Conservation (phyloP, 176 grass and related monocot genomes). For the Triticum urartu region DNA sequence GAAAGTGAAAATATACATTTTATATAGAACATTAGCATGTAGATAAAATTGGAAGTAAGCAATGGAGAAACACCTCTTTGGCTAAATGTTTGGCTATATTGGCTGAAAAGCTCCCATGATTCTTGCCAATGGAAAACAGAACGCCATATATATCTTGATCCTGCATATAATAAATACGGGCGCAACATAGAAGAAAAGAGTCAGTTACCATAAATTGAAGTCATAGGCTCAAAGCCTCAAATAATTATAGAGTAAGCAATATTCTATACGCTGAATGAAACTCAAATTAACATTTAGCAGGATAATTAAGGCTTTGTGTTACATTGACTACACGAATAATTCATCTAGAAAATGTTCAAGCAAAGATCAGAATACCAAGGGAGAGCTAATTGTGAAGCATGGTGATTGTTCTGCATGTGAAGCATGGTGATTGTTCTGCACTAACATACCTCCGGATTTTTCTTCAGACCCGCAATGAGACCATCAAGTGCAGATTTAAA, state of each 20-base stretch:
- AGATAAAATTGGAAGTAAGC: conserved; percentile 2
- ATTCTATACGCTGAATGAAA: not conserved
- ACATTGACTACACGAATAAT: not conserved
- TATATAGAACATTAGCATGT: conserved; percentile 3
- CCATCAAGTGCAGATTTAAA: conserved; percentile 72
- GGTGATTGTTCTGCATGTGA: too few species aligned
- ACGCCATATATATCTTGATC: conserved; percentile 77
- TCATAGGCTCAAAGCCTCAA: not conserved
- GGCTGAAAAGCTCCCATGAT: conserved; percentile 62
- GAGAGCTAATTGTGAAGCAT: too few species aligned
- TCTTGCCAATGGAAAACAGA: conserved; percentile 80
- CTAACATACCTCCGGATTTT: conserved; percentile 72
- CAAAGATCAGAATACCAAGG: not conserved
- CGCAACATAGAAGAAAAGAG: conserved; percentile 27
- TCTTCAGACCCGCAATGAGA: conserved; percentile 70
- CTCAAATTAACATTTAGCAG: not conserved
- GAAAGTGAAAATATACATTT: not conserved
- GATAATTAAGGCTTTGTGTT: not conserved
- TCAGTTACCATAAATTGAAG: conserved; percentile 9
- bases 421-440: not conserved
- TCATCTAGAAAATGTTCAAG: not conserved
- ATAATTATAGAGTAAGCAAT: conserved; percentile 13
- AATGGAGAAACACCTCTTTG: conserved; percentile 67
- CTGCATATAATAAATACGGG: conserved; percentile 53
- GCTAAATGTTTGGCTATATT: conserved; percentile 76